Evolutionary conservation across 2,329 filamentous ascomycete species (phyloP), one percentile per base, ranked within the genome.

Genomic region (Ophiosphaerella narmari): DNA sequence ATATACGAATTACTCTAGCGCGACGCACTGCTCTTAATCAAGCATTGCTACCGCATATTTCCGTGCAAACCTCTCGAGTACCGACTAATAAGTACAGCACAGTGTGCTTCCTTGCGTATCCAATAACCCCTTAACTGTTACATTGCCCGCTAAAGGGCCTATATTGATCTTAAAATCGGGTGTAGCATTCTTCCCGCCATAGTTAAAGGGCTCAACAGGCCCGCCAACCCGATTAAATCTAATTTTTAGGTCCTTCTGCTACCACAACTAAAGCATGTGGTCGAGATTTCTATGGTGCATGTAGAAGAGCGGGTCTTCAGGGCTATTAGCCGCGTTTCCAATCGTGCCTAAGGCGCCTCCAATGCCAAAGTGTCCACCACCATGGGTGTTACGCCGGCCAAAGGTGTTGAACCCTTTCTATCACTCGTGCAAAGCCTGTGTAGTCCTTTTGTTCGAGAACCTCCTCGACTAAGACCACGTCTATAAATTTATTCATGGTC

Each of bases 271-370:
- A 39, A 67, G 67, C 12, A 74, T 57, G 5, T 60, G 65, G 50
- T 76, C 73, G 2, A 76, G 51, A 42, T 72, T 71, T 3, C 62
- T 60, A 48, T 76, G 70, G 48, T 76, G 74, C 23, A 76, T 56
- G 36, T 65, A 76, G 57, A 72, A 77, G 3, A 70, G 46, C 16
- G 68, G 76, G 7, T 59, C 55, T 8, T 64, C 70, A 12, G 72
- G 73, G n/a, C 66, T 68, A 16, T 68, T 67, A 14, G 60, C 60
- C n/a, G 68, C 62, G 55, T 72, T 63, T 6, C 69, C 70, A 32
- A 68, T 60, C 35, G 57, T 59, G 1, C 71, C 68, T 12, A 71
- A 39, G 4, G 61, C 66, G 9, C 71, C 72, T 5, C 70, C 70
- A 24, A 73, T 64, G 4, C 68, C 71, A 47, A 73, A 74, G 45